Conservation (phyloP, 1,284 basidiomycete genomes). For the Malassezia caprae region DNA sequence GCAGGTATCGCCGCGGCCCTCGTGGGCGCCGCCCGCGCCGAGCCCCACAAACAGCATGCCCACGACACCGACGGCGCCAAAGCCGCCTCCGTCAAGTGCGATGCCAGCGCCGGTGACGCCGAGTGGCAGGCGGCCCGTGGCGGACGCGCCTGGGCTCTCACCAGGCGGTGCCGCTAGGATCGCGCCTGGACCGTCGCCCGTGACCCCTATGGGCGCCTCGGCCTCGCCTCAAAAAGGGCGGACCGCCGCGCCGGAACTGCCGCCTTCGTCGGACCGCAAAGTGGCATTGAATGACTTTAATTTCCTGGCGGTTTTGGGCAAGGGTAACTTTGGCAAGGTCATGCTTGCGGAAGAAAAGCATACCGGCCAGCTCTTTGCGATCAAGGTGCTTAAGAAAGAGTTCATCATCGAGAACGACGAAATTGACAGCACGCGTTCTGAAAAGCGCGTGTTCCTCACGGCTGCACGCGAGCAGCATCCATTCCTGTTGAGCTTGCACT, state of each 20-base stretch:
- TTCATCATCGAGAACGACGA: constrained; percentile 99
- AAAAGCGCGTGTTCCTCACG: constrained; percentile 94
- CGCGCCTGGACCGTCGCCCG: background rate
- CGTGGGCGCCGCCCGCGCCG: background rate
- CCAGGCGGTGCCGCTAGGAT: constrained; percentile 5
- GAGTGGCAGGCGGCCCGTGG: background rate
- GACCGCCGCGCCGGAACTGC: background rate
- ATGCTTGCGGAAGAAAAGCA: constrained; percentile 99
- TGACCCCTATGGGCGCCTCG: background rate
- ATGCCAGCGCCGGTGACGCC: background rate
- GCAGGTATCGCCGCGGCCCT: background rate
- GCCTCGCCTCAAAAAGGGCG: constrained; percentile 11
- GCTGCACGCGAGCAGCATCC: constrained; percentile 94
- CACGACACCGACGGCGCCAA: background rate
- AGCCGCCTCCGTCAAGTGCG: background rate
- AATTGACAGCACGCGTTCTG: constrained; percentile 97
- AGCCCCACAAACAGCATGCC: background rate
- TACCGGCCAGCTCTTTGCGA: constrained; percentile 79
- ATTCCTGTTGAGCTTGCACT: constrained; percentile 90
- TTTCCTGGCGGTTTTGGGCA: constrained; percentile 93
- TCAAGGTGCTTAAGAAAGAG: constrained; percentile 99
- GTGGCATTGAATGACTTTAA: constrained; percentile 98
- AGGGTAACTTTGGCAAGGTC: constrained; percentile 99
- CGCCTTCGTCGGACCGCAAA: constrained; percentile 59
- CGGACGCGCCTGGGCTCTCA: background rate